Base-by-base conservation (phyloP, 1,139 yeast genomes). In the Sugiyamaella novakii region DNA sequence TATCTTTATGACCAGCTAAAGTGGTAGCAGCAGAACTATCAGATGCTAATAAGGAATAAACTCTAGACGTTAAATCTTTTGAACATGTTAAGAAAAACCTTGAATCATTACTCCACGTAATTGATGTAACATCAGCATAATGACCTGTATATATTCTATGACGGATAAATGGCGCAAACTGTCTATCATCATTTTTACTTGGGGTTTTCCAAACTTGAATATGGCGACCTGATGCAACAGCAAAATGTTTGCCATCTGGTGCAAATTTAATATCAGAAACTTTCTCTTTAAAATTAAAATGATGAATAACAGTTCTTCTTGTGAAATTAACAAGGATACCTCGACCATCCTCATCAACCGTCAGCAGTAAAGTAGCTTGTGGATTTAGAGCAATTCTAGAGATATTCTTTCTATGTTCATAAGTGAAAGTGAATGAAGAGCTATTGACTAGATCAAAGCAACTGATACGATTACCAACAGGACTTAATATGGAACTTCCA, bases 141-240 rank as follows among this genome's bases (percentile, higher is more conserved):
- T 92, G 98, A 22, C 98, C 99, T 1, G 97, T 88, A 61, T 89
- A 89, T 5, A 87, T 79, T 61, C 96, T 76, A 67, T 87, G 89
- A 57, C 95, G 84, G 35, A 92, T 86, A 69, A 92, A 94, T 12
- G 98, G 99, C 1, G 96, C 94, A 76, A 94, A 92, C 65, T 89
- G 97, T 56, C 95, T 75, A 52, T 79, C 83, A 37, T 67, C 71
- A 1, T 80, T 71, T 30, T 76, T 74, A 46, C 80, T 83, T 0
- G 98, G 98, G 1, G 98, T 88, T 61, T 81, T 83, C 99, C 99
- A 92, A 10, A 92, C 86, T 65, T 94, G 98, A 21, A 92, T 72
- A 53, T 86, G 84, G 59, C 95, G 73, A 4, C 87, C 91, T 33
- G 83, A 75, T 1, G 95, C 95, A 35, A 89, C 78, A 10, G 97